Conservation (phyloP, 139 green algal genomes). For the Chlamydomonas sp. region DNA sequence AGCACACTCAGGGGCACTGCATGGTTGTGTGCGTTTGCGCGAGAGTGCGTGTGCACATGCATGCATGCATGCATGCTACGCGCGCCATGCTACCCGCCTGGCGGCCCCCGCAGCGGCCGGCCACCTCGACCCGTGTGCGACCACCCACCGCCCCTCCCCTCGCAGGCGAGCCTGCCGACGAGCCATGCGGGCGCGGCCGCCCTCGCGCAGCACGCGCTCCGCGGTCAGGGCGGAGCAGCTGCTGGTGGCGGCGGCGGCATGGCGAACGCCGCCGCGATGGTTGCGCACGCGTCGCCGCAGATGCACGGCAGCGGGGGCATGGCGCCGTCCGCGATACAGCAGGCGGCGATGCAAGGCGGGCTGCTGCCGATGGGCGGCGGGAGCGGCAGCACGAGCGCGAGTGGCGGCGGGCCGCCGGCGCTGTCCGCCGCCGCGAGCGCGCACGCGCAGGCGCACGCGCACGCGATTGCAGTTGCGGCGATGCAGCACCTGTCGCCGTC, state of each 20-base stretch:
- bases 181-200: background rate
- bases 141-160: background rate
- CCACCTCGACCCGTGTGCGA: background rate
- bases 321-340: background rate
- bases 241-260: too few relatives aligned
- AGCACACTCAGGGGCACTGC: too few relatives aligned
- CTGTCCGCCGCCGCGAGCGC: too few relatives aligned
- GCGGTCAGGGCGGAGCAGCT: too few relatives aligned
- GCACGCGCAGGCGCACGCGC: slow-evolving; percentile 34
- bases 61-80: too few relatives aligned
- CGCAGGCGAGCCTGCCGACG: background rate
- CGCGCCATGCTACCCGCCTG: too few relatives aligned
- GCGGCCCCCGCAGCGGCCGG: too few relatives aligned
- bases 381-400: background rate
- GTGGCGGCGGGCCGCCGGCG: background rate
- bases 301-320: background rate
- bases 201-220: too few relatives aligned
- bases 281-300: too few relatives aligned
- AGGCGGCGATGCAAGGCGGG: background rate
- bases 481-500: slow-evolving; percentile 30
- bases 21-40: too few relatives aligned
- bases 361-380: background rate
- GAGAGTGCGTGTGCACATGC: too few relatives aligned
- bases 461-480: slow-evolving; percentile 44
- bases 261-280: too few relatives aligned